Percentiles rank a stretch among this genome's conserved stretches.
These are phyloP conservation scores for Geranium rotundifolium DNA, from an alignment of 345 rosid genomes.

Conservation along the genomic window DNA sequence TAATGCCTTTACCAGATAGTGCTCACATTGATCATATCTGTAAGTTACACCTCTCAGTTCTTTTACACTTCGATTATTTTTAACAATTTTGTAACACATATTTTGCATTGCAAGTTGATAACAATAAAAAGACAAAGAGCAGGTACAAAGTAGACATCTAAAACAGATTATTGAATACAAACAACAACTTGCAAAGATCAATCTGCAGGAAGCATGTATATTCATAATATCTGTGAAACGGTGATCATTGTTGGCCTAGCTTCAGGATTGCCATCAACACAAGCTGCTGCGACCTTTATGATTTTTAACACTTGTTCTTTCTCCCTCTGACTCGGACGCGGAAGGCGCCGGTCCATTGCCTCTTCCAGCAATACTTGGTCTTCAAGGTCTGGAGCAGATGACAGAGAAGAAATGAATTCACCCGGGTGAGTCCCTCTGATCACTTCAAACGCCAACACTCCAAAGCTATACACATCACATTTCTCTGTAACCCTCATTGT, in stretches of 20 bases:
- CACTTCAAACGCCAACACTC: slow-evolving; percentile 12
- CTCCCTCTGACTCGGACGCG: not conserved
- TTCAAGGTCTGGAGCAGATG: too few species aligned
- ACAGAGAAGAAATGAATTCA: not conserved
- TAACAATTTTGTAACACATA: too few species aligned
- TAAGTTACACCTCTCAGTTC: too few species aligned
- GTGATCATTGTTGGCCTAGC: slow-evolving; percentile 22
- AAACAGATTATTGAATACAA: too few species aligned
- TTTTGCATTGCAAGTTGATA: too few species aligned
- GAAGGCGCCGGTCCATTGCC: slow-evolving; percentile 10
- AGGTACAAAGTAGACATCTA: too few species aligned
- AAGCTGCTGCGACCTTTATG: slow-evolving; percentile 12
- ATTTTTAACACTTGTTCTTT: slow-evolving; percentile 4
- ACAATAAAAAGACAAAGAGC: too few species aligned
- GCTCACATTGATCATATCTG: too few species aligned
- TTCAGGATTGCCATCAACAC: slow-evolving; percentile 19
- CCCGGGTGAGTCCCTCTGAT: slow-evolving; percentile 11
- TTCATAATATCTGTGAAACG: not conserved
- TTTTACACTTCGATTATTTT: too few species aligned
- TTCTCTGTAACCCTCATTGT: slow-evolving; percentile 7
- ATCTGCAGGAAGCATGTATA: too few species aligned
- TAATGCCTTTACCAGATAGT: too few species aligned
- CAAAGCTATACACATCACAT: slow-evolving; percentile 16
- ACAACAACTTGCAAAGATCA: too few species aligned
- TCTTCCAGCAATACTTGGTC: not conserved